These are phyloP conservation scores for Podaxis pistillaris DNA, from an alignment of 768 basidiomycete species.

Conservation along the genomic window DNA sequence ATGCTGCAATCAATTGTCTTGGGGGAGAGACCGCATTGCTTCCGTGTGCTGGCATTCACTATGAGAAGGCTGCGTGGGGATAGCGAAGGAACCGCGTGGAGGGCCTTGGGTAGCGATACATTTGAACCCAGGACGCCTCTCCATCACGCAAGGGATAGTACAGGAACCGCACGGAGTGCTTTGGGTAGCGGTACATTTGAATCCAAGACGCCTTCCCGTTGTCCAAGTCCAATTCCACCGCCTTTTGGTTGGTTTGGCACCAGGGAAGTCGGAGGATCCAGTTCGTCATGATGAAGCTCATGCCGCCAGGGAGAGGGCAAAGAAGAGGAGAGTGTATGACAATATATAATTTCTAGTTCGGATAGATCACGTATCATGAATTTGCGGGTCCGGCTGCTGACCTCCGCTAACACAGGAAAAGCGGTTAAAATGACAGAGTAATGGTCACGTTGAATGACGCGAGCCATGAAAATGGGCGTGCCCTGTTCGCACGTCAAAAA, in stretches of 20 bases:
- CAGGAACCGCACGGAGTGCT: not conserved
- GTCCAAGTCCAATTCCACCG: not conserved
- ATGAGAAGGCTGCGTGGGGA: conserved; percentile 2
- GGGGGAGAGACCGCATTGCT: not conserved
- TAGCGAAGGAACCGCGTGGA: not conserved
- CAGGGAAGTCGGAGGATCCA: not conserved
- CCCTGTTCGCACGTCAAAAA: too few relatives aligned
- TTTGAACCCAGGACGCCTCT: too few relatives aligned
- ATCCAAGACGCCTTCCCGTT: not conserved
- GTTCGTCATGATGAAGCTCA: conserved; percentile 11
- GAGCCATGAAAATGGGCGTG: too few relatives aligned
- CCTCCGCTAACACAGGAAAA: too few relatives aligned
- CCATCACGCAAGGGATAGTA: not conserved
- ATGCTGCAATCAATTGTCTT: not conserved
- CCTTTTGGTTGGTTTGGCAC: not conserved
- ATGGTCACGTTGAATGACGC: too few relatives aligned
- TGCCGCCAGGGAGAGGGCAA: too few relatives aligned
- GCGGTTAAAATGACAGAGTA: too few relatives aligned
- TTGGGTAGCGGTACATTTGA: not conserved
- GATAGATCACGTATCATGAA: too few relatives aligned
- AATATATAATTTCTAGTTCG: too few relatives aligned
- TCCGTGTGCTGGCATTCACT: not conserved
- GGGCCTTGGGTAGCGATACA: not conserved
- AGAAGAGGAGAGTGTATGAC: too few relatives aligned
- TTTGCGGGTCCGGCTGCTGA: too few relatives aligned